Evolutionary conservation across 2,329 filamentous ascomycete genomes (phyloP), one percentile per base, ranked within the genome.

Genomic region (Xylariomycetidae sp.): DNA sequence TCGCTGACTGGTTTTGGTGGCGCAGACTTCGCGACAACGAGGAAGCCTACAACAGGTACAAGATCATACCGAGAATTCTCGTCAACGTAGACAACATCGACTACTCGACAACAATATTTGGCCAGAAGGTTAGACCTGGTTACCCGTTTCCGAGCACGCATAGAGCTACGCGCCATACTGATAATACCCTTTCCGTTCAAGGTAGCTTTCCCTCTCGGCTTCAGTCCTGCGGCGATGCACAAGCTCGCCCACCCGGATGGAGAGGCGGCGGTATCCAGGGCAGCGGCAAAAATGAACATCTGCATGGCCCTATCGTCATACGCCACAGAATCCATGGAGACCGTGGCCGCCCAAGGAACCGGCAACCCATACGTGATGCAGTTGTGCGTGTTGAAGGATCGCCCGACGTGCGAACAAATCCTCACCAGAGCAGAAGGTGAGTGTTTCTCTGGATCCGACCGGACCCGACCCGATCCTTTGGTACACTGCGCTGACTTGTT

Each of bases 171-270:
- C n/a, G n/a, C n/a, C n/a, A n/a, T n/a, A n/a, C n/a, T n/a, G n/a
- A n/a, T n/a, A n/a, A n/a, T n/a, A n/a, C n/a, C n/a, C n/a, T n/a
- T n/a, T n/a, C n/a, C n/a, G n/a, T n/a, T n/a, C n/a, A n/a, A n/a
- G n/a, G 60, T 68, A 31, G 48, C 60, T 1, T 59, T 76, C 3
- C 73, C 74, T 0, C 54, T 79, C 3, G 70, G 69, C 9, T 66
- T 77, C 24, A 63, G 65, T 4, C 73, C 72, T 0, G 63, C 71
- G 0, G 73, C 69, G 2, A 67, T 72, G 49, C 71, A 75, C 38
- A 58, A 60, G 20, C 56, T 74, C 9, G 71, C 70, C 2, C 70
- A 74, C 40, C 53, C 59, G 0, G 69, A 73, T 20, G 72, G 71
- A 8, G 72, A 75, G 42, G 34, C 65, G 1, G 72, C 61, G 1